These are phyloP conservation scores for Didymella sp. DNA, from an alignment of 2,329 filamentous ascomycete genomes.

Conservation along the genomic window DNA sequence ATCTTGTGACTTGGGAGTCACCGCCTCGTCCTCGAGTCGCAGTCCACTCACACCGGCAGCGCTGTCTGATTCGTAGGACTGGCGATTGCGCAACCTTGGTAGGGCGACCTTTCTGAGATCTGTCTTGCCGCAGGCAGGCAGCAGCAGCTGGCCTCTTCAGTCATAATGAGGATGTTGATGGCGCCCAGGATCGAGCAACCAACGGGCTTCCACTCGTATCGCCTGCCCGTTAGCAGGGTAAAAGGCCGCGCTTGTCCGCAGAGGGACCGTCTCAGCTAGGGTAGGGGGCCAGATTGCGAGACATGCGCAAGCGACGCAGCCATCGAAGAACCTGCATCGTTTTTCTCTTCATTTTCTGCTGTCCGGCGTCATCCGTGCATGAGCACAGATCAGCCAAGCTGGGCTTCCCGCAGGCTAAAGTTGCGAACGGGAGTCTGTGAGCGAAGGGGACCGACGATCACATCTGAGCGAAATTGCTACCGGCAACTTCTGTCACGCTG, in stretches of 20 bases:
- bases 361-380: slow-evolving; percentile 46
- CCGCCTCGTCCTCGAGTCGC: slow-evolving; percentile 21
- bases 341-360: slow-evolving; percentile 34
- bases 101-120: slow-evolving; percentile 8
- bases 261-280: slow-evolving; percentile 29
- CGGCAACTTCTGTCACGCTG: slow-evolving; percentile 32
- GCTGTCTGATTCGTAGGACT: slow-evolving; percentile 8
- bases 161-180: slow-evolving; percentile 25
- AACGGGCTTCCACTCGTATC: slow-evolving; percentile 40
- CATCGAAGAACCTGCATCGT: slow-evolving; percentile 40
- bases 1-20: slow-evolving; percentile 38
- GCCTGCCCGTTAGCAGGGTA: slow-evolving; percentile 38
- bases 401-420: slow-evolving; percentile 46
- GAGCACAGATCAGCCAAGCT: slow-evolving; percentile 36
- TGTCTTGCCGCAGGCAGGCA: slow-evolving; percentile 1
- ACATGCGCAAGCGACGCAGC: slow-evolving; percentile 36
- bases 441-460: slow-evolving; percentile 39
- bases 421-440: slow-evolving; percentile 47
- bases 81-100: slow-evolving; percentile 2
- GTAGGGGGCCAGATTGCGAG: slow-evolving; percentile 29
- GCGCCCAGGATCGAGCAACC: slow-evolving; percentile 34
- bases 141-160: slow-evolving; percentile 7
- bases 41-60: slow-evolving; percentile 23
- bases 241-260: slow-evolving; percentile 25
- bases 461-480: slow-evolving; percentile 37